A percentile compares a stretch with the other conserved stretches of the same genome.
phyloP scores from a whole-genome alignment of 176 grass and related monocot genomes.

The Lolium rigidum region DNA sequence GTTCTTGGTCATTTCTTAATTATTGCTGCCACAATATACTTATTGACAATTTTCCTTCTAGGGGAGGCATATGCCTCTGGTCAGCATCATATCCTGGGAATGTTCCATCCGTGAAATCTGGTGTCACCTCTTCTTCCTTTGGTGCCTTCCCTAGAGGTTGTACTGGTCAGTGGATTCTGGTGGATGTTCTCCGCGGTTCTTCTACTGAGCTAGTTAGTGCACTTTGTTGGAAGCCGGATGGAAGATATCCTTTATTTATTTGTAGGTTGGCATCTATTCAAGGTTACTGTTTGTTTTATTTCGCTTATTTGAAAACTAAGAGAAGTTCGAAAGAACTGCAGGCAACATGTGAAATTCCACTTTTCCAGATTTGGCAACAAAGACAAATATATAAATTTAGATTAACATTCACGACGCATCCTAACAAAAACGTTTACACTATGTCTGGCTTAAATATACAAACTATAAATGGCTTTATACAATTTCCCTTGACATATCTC shows the following conservation, averaged over 20 bases:
- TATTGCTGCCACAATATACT: background rate
- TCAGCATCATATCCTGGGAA: slow-evolving; percentile 94
- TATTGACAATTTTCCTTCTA: slow-evolving; percentile 41
- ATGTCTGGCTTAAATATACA: slow-evolving; percentile 12
- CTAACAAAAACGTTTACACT: slow-evolving; percentile 24
- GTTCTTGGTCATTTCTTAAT: slow-evolving; percentile 30
- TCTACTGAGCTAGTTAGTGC: slow-evolving; percentile 65
- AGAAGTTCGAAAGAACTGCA: slow-evolving; percentile 15
- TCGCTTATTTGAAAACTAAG: slow-evolving; percentile 11
- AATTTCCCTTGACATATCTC: slow-evolving; percentile 67
- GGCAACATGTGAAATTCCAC: background rate
- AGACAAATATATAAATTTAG: background rate
- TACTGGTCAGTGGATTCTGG: slow-evolving; percentile 73
- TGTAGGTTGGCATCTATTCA: background rate
- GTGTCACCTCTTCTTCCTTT: slow-evolving; percentile 53
- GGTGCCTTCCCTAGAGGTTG: slow-evolving; percentile 72
- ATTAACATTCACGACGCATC: background rate
- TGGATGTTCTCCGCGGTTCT: slow-evolving; percentile 73
- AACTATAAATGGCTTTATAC: slow-evolving; percentile 27
- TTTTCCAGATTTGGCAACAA: background rate
- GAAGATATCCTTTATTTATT: slow-evolving; percentile 88
- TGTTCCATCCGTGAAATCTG: slow-evolving; percentile 70
- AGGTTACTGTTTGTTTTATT: slow-evolving; percentile 31
- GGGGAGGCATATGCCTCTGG: slow-evolving; percentile 93
- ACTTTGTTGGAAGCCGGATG: slow-evolving; percentile 90